These are phyloP conservation scores for Testicularia cyperi DNA, from an alignment of 1,284 basidiomycete species.

Conservation along the genomic window DNA sequence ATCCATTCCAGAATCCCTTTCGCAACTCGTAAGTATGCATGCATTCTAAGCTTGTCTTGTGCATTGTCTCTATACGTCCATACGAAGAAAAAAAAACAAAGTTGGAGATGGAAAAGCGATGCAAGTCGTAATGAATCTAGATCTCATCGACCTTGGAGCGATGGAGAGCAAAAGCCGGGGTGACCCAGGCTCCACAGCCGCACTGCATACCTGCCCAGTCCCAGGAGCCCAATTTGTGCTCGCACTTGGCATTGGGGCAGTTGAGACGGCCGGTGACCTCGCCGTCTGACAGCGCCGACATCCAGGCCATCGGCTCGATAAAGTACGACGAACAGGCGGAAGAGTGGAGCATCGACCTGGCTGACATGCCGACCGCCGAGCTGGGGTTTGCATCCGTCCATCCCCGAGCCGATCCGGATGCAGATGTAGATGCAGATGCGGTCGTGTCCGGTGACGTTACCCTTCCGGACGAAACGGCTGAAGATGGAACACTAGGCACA, in stretches of 20 bases:
- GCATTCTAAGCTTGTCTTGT: too few relatives aligned
- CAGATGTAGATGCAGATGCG: too few relatives aligned
- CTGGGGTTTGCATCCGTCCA: too few relatives aligned
- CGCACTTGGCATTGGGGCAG: constrained; percentile 87
- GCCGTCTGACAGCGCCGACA: constrained; percentile 78
- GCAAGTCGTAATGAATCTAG: neutral
- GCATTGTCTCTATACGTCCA: too few relatives aligned
- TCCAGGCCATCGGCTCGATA: constrained; percentile 97
- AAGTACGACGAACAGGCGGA: constrained; percentile 91
- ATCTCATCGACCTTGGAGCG: constrained; percentile 88
- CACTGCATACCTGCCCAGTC: constrained; percentile 96
- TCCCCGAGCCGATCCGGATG: too few relatives aligned
- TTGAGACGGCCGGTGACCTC: constrained; percentile 80
- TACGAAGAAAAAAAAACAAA: too few relatives aligned
- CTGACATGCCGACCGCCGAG: too few relatives aligned
- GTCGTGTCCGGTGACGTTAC: too few relatives aligned
- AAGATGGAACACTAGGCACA: too few relatives aligned
- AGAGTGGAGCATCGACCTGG: constrained; percentile 40
- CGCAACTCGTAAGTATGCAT: too few relatives aligned
- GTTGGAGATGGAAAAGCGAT: neutral
- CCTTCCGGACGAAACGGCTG: too few relatives aligned
- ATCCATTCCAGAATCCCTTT: too few relatives aligned
- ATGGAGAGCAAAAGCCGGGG: constrained; percentile 82
- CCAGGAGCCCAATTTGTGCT: constrained; percentile 86
- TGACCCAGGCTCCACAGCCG: constrained; percentile 67